Base-by-base conservation (phyloP, 2,329 filamentous ascomycete species). In the Colletotrichum eremochloae region DNA sequence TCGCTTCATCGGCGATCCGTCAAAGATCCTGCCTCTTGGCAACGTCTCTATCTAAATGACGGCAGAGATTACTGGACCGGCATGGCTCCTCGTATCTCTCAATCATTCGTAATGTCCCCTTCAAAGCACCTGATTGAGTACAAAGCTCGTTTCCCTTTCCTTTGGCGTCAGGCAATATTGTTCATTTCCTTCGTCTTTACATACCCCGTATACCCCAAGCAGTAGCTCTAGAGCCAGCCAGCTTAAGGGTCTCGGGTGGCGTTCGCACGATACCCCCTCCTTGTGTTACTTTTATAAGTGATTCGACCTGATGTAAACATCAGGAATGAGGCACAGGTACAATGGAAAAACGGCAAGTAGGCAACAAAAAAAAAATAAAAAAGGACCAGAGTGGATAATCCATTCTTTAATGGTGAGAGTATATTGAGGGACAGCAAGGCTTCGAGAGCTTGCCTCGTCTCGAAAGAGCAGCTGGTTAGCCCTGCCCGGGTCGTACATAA, bases 1-100 rank as follows among this genome's bases (percentile, higher is more conserved):
- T 74, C 86, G 86, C 67, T 93, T 93, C 77, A 84, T 91, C 38
- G 88, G 86, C 75, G 91, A 94, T 81, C 84, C 85, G 74, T 89
- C 88, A 76, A 91, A 89, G 82, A 85, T 93, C 61, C 83, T 94
- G 57, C 85, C 86, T 66, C 82, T 92, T 75, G 88, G 89, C 75
- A 80, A 83, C 71, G 83, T 88, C 74, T 77, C 79, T 68, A 76
- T 83, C 44, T 84, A 74, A 81, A 38, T 61, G 46, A 58, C 57
- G 46, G 57, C 60, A 69, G 46, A 63, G 50, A 46, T 52, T 40
- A 58, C 50, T 42, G 40, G 31, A 46, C 60, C n/a, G 50, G 36
- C 58, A 36, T 36, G 38, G 61, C 53, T 33, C 38, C 44, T 24
- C 38, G 31, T 31, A 55, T 64, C 66, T 56, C 61, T 63, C 33